Evolutionary conservation across 352 stramenopile species (phyloP), one percentile per base, ranked within the genome.

Genomic region (Aphanomyces stellatus): DNA sequence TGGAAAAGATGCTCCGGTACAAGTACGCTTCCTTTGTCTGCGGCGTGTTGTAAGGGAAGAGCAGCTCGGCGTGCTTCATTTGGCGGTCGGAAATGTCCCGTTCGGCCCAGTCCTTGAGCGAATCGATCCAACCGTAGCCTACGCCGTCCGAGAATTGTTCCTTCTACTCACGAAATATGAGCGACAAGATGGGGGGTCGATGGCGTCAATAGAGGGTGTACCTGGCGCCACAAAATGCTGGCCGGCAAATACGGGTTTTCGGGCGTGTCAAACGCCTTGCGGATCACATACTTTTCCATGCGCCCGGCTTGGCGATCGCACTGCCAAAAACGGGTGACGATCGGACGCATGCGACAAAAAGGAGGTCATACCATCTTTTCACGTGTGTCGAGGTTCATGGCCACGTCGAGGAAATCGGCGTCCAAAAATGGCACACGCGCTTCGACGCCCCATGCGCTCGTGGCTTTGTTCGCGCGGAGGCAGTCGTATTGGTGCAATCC

Each of bases 71-170:
- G 75, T 93, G 82, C 73, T 90, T 87, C 88, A 98, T 97, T 80
- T 98, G 96, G 71, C 97, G 90, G 75, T 98, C 96, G n/a, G 89
- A 90, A 62, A 98, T 91, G 51, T 96, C 87, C 24, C 82, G 80
- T 63, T 99, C 96, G 27, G 96, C 95, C 77, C 96, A 85, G 62
- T 98, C 96, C 72, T 96, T 96, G 25, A 99, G 84, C 71, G 88
- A 88, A 74, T 99, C 97, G 69, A 99, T 98, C 97, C 97, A 99
- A 64, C 95, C 95, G 75, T 99, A 99, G 63, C 97, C 97, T 19
- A 99, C 97, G 70, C 97, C 97, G 72, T 99, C 97, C 82, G 92
- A 98, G 73, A 99, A 99, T 84, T 99, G 97, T 81, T 99, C 97
- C 82, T 99, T 99, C 82, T 53, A 53, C 24, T 53, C 37, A 46